Conservation (phyloP, 306 rosid genomes). For the Cucurbita maxima region DNA sequence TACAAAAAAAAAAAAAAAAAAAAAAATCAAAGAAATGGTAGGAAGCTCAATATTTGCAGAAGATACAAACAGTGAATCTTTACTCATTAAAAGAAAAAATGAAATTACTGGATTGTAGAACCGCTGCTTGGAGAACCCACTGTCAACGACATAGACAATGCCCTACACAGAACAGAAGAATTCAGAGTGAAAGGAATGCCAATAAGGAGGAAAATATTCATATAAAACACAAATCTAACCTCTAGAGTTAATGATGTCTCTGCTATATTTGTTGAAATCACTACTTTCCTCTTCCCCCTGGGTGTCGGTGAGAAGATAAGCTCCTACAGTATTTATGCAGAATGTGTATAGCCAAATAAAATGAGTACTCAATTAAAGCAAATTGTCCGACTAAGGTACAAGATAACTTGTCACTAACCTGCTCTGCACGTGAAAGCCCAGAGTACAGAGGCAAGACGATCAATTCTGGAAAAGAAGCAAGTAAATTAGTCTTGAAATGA, state of each 20-base stretch:
- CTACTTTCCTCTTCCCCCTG: slow-evolving; percentile 87
- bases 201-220: neutral
- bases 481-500: neutral
- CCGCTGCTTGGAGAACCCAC: slow-evolving; percentile 91
- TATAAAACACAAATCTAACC: slow-evolving; percentile 30
- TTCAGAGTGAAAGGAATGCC: neutral
- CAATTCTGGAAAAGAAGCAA: slow-evolving; percentile 39
- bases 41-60: neutral
- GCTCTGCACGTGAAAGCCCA: slow-evolving; percentile 83
- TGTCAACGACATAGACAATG: slow-evolving; percentile 78
- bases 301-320: slow-evolving; percentile 71
- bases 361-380: slow-evolving; percentile 1
- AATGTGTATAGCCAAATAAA: slow-evolving; percentile 9
- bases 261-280: slow-evolving; percentile 87
- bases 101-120: slow-evolving; percentile 73
- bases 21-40: neutral
- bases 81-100: slow-evolving; percentile 8
- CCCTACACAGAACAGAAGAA: slow-evolving; percentile 45
- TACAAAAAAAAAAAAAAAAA: no score
- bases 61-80: neutral
- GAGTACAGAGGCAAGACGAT: slow-evolving; percentile 79
- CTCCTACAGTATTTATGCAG: slow-evolving; percentile 33
- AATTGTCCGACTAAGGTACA: slow-evolving; percentile 1
- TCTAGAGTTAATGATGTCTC: slow-evolving; percentile 88
- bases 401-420: slow-evolving; percentile 33